phyloP scores from a whole-genome alignment of 768 basidiomycete genomes.

The Auricularia sp. region DNA sequence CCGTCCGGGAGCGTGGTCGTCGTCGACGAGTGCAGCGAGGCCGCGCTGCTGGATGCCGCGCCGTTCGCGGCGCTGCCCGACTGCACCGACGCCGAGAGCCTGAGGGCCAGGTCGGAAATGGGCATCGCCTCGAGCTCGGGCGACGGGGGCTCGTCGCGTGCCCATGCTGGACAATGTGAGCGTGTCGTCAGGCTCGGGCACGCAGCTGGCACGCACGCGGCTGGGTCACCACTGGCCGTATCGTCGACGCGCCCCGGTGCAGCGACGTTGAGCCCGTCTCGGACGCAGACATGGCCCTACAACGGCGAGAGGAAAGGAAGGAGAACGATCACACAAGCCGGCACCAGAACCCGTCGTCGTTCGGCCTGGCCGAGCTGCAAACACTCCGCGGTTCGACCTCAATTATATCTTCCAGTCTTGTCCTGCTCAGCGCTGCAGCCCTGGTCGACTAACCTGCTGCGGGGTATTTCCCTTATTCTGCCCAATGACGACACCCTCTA shows the following conservation, averaged over 20 bases:
- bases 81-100: conserved; percentile 14
- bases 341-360: too few species aligned
- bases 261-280: too few species aligned
- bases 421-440: too few species aligned
- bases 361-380: too few species aligned
- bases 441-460: too few species aligned
- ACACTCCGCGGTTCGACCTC: too few species aligned
- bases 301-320: too few species aligned
- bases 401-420: too few species aligned
- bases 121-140: conserved; percentile 39
- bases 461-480: too few species aligned
- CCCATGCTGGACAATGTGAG: conserved; percentile 51
- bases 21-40: conserved; percentile 42
- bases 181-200: background rate
- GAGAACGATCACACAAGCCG: too few species aligned
- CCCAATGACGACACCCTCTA: too few species aligned
- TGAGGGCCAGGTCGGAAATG: conserved; percentile 19
- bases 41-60: conserved; percentile 30
- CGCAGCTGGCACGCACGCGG: background rate
- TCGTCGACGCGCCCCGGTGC: background rate
- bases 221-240: background rate
- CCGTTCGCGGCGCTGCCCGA: conserved; percentile 26
- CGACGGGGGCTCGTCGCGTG: conserved; percentile 72
- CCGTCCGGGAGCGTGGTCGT: conserved; percentile 22
- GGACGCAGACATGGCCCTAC: too few species aligned